Percentiles rank a stretch among this genome's conserved stretches.
These are phyloP conservation scores for Penicillium fimorum DNA, from an alignment of 495 filamentous ascomycete species.

Conservation along the genomic window DNA sequence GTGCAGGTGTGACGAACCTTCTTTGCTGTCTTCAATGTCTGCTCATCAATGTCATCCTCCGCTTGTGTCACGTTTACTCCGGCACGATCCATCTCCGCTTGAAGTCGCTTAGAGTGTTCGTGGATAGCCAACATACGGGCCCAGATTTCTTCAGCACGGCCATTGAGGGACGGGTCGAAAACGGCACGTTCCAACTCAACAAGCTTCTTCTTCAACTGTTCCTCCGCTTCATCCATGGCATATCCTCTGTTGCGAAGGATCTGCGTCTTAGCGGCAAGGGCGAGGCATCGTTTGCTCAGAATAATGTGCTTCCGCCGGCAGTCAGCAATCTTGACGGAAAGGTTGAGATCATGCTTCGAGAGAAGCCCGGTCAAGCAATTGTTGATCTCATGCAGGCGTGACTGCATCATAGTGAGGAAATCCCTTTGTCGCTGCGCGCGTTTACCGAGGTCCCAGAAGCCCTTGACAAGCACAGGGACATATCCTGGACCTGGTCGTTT, in stretches of 20 bases:
- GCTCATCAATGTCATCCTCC: slow-evolving; percentile 66
- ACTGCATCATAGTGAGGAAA: slow-evolving; percentile 68
- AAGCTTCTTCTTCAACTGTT: slow-evolving; percentile 84
- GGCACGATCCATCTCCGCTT: slow-evolving; percentile 71
- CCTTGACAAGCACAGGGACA: slow-evolving; percentile 70
- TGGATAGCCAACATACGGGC: slow-evolving; percentile 84
- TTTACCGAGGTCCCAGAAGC: slow-evolving; percentile 68
- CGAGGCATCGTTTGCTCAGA: slow-evolving; percentile 75
- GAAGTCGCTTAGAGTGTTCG: slow-evolving; percentile 74
- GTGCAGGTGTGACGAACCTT: slow-evolving; percentile 59
- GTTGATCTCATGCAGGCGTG: slow-evolving; percentile 90
- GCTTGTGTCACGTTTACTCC: slow-evolving; percentile 49
- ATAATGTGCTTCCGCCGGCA: slow-evolving; percentile 76
- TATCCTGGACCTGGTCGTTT: slow-evolving; percentile 76
- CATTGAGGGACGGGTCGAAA: slow-evolving; percentile 79
- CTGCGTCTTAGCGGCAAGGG: slow-evolving; percentile 87
- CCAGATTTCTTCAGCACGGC: slow-evolving; percentile 93
- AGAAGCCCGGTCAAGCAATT: slow-evolving; percentile 73
- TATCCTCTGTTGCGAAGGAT: slow-evolving; percentile 89
- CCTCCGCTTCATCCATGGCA: slow-evolving; percentile 86
- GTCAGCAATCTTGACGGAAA: slow-evolving; percentile 75
- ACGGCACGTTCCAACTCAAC: slow-evolving; percentile 67
- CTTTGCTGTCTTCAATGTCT: slow-evolving; percentile 73
- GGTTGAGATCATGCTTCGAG: slow-evolving; percentile 76
- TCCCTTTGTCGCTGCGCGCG: slow-evolving; percentile 76